A percentile compares a stretch with the other conserved stretches of the same genome.
Evolutionary conservation across 176 grass and related monocot species (phyloP).

Genomic region (Phoenix dactylifera): DNA sequence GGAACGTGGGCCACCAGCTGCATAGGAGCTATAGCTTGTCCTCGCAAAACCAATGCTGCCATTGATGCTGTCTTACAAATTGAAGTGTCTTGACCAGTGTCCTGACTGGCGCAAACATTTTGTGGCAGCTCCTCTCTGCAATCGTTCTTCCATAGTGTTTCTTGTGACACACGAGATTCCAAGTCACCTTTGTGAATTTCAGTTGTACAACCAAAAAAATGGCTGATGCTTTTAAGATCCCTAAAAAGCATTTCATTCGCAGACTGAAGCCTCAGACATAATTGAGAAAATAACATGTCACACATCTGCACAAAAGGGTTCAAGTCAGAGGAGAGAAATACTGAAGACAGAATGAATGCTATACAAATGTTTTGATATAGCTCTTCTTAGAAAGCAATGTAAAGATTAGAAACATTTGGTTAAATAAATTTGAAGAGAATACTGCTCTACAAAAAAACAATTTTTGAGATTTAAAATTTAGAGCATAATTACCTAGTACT

Average conservation of each 20-base stretch:
- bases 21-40: constrained; percentile 82
- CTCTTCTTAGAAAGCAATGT: too few species aligned
- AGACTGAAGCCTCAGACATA: constrained; percentile 63
- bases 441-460: too few species aligned
- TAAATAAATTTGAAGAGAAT: too few species aligned
- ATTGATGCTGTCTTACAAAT: constrained; percentile 60
- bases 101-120: constrained; percentile 26
- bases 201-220: constrained; percentile 59
- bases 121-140: constrained; percentile 37
- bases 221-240: constrained; percentile 50
- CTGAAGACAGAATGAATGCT: neutral
- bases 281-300: constrained; percentile 89
- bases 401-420: too few species aligned
- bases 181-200: constrained; percentile 33
- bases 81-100: constrained; percentile 27
- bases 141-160: constrained; percentile 30
- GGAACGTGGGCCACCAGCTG: constrained; percentile 82
- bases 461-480: too few species aligned
- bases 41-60: constrained; percentile 78
- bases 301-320: constrained; percentile 59
- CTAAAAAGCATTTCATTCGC: constrained; percentile 34
- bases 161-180: constrained; percentile 35
- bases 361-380: neutral
- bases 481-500: too few species aligned
- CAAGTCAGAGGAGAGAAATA: constrained; percentile 2